These are phyloP conservation scores for Fusarium sp. DNA, from an alignment of 2,329 filamentous ascomycete species.

Conservation along the genomic window DNA sequence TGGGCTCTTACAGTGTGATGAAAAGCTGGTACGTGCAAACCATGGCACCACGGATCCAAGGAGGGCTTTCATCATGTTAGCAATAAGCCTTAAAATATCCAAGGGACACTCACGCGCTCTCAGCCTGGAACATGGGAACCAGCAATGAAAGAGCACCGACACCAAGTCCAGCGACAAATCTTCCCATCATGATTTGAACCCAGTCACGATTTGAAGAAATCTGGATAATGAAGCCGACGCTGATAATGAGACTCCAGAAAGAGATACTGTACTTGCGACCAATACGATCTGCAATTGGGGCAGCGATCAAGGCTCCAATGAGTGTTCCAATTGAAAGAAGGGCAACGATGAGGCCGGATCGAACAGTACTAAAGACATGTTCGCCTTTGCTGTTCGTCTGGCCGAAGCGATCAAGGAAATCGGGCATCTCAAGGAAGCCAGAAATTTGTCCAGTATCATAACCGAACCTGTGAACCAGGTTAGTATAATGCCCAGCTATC, in stretches of 20 bases:
- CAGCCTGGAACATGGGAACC: conserved; percentile 81
- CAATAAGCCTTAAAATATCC: background rate
- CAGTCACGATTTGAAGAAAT: conserved; percentile 67
- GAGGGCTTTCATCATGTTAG: conserved; percentile 52
- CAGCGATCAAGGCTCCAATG: conserved; percentile 69
- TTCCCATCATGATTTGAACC: conserved; percentile 75
- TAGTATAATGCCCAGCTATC: rapidly evolving
- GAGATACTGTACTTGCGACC: conserved; percentile 74
- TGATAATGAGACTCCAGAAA: conserved; percentile 70
- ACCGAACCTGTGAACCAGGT: conserved; percentile 47
- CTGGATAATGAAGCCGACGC: conserved; percentile 76
- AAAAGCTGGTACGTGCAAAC: conserved; percentile 78
- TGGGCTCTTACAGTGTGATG: conserved; percentile 62
- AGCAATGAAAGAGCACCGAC: conserved; percentile 74
- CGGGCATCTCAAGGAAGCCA: conserved; percentile 69
- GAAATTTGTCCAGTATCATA: conserved; percentile 67
- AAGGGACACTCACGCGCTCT: conserved; percentile 61
- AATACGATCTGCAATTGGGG: conserved; percentile 72
- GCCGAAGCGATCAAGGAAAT: conserved; percentile 66
- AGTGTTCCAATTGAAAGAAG: conserved; percentile 71
- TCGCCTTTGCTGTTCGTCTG: conserved; percentile 53
- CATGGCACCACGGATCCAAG: conserved; percentile 74
- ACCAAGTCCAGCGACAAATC: conserved; percentile 74
- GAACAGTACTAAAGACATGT: conserved; percentile 61
- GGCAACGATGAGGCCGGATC: conserved; percentile 70